Conservation (phyloP, 495 filamentous ascomycete species). For the Xanthoparmelia taractica region DNA sequence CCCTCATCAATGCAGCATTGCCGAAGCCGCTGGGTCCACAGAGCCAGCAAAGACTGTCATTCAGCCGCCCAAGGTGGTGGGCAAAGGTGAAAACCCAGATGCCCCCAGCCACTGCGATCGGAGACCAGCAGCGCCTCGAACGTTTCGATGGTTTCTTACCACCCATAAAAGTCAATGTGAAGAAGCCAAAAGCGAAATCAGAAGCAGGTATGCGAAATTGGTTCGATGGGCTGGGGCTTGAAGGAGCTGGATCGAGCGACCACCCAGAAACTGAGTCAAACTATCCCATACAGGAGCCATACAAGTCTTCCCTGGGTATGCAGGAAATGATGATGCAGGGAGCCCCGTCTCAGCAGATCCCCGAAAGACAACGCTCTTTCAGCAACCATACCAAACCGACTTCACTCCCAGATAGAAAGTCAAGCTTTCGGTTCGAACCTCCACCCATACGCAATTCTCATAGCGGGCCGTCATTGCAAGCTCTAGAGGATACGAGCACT, state of each 20-base stretch:
- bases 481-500: neutral
- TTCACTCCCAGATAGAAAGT: slow-evolving; percentile 12
- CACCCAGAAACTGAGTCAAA: slow-evolving; percentile 1
- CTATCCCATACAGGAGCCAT: neutral
- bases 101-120: neutral
- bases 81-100: slow-evolving; percentile 15
- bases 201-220: slow-evolving; percentile 18
- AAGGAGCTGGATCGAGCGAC: slow-evolving; percentile 4
- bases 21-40: slow-evolving; percentile 13
- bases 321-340: slow-evolving; percentile 9
- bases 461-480: neutral
- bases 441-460: slow-evolving; percentile 4
- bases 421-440: slow-evolving; percentile 17
- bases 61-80: slow-evolving; percentile 20
- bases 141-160: slow-evolving; percentile 4
- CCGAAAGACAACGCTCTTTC: slow-evolving; percentile 15
- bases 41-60: slow-evolving; percentile 1
- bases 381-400: slow-evolving; percentile 12
- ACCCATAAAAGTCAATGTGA: slow-evolving; percentile 21
- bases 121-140: slow-evolving; percentile 8
- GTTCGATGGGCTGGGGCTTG: slow-evolving; percentile 22
- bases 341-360: slow-evolving; percentile 3
- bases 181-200: slow-evolving; percentile 16
- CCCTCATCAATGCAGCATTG: slow-evolving; percentile 19
- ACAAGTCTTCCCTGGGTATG: neutral